These are phyloP conservation scores for Ceratocystiopsis minuta DNA, from an alignment of 2,329 filamentous ascomycete species.

Conservation along the genomic window DNA sequence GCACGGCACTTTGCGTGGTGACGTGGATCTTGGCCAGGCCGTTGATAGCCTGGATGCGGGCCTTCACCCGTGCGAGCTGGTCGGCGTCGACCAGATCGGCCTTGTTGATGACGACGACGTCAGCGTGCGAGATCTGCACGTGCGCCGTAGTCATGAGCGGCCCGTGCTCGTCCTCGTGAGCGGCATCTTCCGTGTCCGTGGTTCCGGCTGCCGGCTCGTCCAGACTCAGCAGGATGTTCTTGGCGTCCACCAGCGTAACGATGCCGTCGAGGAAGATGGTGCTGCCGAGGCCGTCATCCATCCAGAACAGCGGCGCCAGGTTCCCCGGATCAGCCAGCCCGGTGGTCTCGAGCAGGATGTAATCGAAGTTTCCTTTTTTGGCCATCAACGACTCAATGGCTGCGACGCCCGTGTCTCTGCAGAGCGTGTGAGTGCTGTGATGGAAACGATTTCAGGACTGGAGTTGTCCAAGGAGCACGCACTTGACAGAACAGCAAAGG, in stretches of 20 bases:
- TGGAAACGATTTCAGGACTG: neutral
- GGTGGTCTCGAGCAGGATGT: slow-evolving; percentile 92
- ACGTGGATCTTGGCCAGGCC: slow-evolving; percentile 68
- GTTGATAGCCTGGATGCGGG: slow-evolving; percentile 71
- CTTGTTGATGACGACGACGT: slow-evolving; percentile 91
- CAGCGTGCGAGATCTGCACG: slow-evolving; percentile 89
- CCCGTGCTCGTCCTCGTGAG: slow-evolving; percentile 34
- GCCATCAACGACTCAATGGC: slow-evolving; percentile 95
- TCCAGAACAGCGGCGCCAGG: slow-evolving; percentile 90
- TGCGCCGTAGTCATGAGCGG: slow-evolving; percentile 80
- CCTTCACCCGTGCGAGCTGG: slow-evolving; percentile 51
- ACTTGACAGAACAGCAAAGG: slow-evolving; percentile 96
- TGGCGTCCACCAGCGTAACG: slow-evolving; percentile 86
- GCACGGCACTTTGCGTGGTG: slow-evolving; percentile 64
- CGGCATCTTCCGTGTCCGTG: slow-evolving; percentile 29
- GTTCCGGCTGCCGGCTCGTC: slow-evolving; percentile 48
- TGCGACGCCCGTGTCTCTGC: slow-evolving; percentile 73
- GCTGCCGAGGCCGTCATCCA: slow-evolving; percentile 87
- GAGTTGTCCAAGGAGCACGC: slow-evolving; percentile 9
- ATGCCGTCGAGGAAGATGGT: slow-evolving; percentile 95
- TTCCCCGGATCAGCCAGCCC: slow-evolving; percentile 91
- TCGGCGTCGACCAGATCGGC: slow-evolving; percentile 57
- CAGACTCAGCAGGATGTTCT: slow-evolving; percentile 69
- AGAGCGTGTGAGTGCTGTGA: neutral
- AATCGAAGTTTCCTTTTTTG: slow-evolving; percentile 84